Percentiles rank a stretch among this genome's conserved stretches.
Evolutionary conservation across 1,139 yeast species (phyloP).

Genomic region (Geotrichum fermentans): DNA sequence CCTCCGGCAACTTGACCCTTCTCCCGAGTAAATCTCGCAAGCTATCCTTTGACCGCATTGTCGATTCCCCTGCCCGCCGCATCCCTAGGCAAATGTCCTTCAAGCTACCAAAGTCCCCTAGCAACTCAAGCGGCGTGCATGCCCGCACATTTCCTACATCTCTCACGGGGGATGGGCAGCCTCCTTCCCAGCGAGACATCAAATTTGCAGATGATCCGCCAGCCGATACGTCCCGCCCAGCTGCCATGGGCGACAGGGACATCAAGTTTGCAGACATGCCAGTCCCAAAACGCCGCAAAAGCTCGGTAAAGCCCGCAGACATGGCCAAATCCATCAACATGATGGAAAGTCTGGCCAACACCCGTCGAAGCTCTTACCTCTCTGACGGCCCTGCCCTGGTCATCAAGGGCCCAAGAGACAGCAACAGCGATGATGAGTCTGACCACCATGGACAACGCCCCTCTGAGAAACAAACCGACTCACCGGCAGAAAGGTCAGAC

Average conservation of each 20-base stretch:
- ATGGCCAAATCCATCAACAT: constrained; percentile 66
- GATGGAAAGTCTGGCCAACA: constrained; percentile 38
- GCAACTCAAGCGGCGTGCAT: neutral
- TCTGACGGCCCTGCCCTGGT: constrained; percentile 73
- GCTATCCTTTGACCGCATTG: neutral
- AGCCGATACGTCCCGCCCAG: neutral
- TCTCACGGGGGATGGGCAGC: neutral
- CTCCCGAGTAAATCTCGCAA: constrained; percentile 1
- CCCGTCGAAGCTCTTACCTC: constrained; percentile 32
- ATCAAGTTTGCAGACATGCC: constrained; percentile 42
- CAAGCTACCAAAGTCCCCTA: neutral
- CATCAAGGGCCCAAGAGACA: constrained; percentile 67
- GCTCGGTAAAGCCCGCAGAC: constrained; percentile 71
- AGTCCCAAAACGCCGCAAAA: constrained; percentile 36
- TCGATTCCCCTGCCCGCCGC: constrained; percentile 13
- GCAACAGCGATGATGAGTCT: constrained; percentile 32
- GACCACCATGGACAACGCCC: neutral
- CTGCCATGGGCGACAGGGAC: constrained; percentile 39
- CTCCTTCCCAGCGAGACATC: constrained; percentile 10
- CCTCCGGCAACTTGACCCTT: too few relatives aligned
- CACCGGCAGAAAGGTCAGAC: neutral
- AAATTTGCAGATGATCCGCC: constrained; percentile 7
- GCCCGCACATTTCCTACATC: neutral
- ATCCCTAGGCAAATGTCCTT: constrained; percentile 7
- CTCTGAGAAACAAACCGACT: neutral